These are phyloP conservation scores for Zizania palustris DNA, from an alignment of 202 grass and related monocot species.

Conservation along the genomic window DNA sequence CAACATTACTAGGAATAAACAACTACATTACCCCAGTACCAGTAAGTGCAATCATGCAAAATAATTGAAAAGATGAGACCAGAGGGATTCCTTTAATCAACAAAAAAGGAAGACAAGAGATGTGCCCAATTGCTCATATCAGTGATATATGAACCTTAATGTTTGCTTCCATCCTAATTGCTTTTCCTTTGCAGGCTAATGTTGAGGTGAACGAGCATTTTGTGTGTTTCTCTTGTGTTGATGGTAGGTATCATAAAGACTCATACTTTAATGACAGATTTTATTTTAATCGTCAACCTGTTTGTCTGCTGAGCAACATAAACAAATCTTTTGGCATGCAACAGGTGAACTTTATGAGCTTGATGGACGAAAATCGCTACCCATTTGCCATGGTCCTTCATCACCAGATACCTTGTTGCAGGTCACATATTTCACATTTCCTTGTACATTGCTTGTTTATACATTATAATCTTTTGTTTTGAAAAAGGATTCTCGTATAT, in stretches of 20 bases:
- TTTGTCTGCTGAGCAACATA: not conserved
- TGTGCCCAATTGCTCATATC: constrained; percentile 9
- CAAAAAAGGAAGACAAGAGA: constrained; percentile 10
- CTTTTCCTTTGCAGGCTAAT: constrained; percentile 59
- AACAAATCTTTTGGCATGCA: constrained; percentile 12
- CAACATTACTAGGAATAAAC: constrained; percentile 17
- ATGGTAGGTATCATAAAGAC: constrained; percentile 55
- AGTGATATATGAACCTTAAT: constrained; percentile 2
- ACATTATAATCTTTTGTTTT: no score
- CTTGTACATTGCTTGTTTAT: not conserved
- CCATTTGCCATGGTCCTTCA: constrained; percentile 71
- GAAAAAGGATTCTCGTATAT: not conserved
- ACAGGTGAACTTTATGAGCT: constrained; percentile 94
- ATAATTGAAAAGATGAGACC: not conserved
- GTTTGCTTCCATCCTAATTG: constrained; percentile 27
- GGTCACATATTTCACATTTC: constrained; percentile 57
- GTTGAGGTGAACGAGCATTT: constrained; percentile 86
- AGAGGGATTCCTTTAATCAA: not conserved
- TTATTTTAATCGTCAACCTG: constrained; percentile 10
- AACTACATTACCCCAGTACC: constrained; percentile 15
- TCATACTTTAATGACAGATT: constrained; percentile 12
- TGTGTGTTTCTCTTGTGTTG: constrained; percentile 95
- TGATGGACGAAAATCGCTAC: constrained; percentile 81
- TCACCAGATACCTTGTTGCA: constrained; percentile 78
- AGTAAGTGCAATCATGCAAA: not conserved